Percentiles rank a stretch among this genome's conserved stretches.
Evolutionary conservation across 2,329 filamentous ascomycete genomes (phyloP).

Genomic region (Akanthomyces uredinophilus): DNA sequence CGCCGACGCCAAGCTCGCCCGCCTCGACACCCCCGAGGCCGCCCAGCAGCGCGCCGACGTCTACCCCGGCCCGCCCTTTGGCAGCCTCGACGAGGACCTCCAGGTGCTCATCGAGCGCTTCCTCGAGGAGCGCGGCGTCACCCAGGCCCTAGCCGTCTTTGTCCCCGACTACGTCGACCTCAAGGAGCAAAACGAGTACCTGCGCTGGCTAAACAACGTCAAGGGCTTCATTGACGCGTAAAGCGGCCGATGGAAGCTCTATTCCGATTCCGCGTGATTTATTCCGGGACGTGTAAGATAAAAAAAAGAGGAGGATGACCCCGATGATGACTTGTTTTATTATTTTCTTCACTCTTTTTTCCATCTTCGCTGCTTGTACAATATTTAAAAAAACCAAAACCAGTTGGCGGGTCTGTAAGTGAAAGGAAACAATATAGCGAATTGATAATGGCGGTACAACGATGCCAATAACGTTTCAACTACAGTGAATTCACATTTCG

Average conservation of each 20-base stretch:
- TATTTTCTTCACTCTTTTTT: constrained; percentile 16
- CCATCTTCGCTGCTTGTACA: constrained; percentile 18
- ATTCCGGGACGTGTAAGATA: not conserved
- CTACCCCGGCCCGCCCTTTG: constrained; percentile 89
- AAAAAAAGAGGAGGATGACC: not conserved
- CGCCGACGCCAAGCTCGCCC: constrained; percentile 69
- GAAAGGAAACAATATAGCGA: not conserved
- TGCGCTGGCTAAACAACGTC: constrained; percentile 81
- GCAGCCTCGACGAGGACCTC: constrained; percentile 91
- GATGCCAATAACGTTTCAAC: not conserved
- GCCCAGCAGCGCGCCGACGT: constrained; percentile 70
- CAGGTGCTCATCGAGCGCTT: constrained; percentile 89
- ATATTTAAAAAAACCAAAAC: constrained; percentile 6
- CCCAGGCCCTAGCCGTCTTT: constrained; percentile 79
- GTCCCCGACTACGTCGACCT: constrained; percentile 94
- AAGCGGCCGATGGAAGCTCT: constrained; percentile 12
- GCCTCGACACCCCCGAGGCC: constrained; percentile 68
- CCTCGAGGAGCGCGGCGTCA: constrained; percentile 90
- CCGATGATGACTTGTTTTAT: not conserved
- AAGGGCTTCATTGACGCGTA: constrained; percentile 78
- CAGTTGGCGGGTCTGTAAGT: constrained; percentile 8
- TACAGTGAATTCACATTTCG: not conserved
- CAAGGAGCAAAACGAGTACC: constrained; percentile 98
- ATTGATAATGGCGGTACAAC: constrained; percentile 3
- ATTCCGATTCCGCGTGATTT: not conserved